These are phyloP conservation scores for Cenchrus fungigraminus DNA, from an alignment of 176 grass and related monocot species.

Conservation along the genomic window DNA sequence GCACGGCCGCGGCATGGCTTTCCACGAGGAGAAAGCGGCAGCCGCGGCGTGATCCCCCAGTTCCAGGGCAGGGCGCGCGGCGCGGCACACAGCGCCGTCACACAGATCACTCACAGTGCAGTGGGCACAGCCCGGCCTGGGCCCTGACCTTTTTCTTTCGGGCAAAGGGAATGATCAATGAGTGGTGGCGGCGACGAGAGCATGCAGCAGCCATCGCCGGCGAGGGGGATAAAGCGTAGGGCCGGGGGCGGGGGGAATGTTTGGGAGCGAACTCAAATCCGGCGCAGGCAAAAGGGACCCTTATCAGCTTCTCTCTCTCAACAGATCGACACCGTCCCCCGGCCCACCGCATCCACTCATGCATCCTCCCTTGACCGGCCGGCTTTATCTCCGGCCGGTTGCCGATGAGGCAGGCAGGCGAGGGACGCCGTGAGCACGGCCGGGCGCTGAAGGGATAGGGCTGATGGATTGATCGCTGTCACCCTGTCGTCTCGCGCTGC, in stretches of 20 bases:
- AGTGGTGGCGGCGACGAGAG: background rate
- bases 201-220: background rate
- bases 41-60: slow-evolving; percentile 12
- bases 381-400: slow-evolving; percentile 24
- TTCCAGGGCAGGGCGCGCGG: background rate
- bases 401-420: background rate
- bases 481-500: slow-evolving; percentile 11
- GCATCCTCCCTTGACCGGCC: slow-evolving; percentile 62
- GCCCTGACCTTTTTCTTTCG: slow-evolving; percentile 34
- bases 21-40: slow-evolving; percentile 8
- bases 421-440: background rate
- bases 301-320: background rate
- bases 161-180: slow-evolving; percentile 59
- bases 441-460: slow-evolving; percentile 1
- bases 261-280: slow-evolving; percentile 30
- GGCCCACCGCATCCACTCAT: slow-evolving; percentile 17
- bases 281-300: background rate
- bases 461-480: slow-evolving; percentile 4
- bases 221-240: too few species aligned
- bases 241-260: slow-evolving; percentile 22
- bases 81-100: background rate
- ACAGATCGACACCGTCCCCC: background rate
- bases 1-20: slow-evolving; percentile 37
- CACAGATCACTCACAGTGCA: background rate
- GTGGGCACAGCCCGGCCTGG: background rate